Conservation (phyloP, 139 green algal genomes). For the Penium margaritaceum region DNA sequence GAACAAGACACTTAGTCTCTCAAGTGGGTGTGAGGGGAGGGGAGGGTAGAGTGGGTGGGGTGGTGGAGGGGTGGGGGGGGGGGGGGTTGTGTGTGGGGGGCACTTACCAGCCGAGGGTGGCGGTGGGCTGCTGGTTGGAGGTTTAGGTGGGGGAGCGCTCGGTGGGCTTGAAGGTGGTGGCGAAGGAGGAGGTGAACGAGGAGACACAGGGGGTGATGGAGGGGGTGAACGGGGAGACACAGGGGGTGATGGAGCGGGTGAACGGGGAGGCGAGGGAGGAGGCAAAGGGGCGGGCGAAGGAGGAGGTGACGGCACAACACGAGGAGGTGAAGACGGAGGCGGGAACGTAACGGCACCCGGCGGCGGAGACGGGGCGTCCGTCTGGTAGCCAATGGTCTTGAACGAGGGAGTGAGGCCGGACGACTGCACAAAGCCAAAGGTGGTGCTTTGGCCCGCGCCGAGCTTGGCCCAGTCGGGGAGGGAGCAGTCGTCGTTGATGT, state of each 20-base stretch:
- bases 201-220: no score
- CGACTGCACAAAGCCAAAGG: slow-evolving; percentile 2
- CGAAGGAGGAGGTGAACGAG: no score
- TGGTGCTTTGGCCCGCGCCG: neutral
- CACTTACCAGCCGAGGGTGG: neutral
- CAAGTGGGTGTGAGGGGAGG: no score
- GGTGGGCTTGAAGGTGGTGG: no score
- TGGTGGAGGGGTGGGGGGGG: no score
- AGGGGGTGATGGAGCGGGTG: neutral
- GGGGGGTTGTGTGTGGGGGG: no score
- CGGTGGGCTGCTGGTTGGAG: neutral
- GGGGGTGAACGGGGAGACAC: no score
- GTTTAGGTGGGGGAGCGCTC: no score
- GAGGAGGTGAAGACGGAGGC: neutral
- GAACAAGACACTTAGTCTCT: no score
- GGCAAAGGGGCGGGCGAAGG: neutral
- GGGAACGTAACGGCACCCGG: neutral
- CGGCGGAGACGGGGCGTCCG: no score
- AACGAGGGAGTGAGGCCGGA: neutral
- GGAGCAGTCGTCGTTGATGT: neutral
- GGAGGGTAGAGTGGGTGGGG: no score
- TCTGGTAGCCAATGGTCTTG: neutral
- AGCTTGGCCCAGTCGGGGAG: neutral
- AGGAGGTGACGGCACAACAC: neutral
- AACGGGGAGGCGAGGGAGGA: neutral